These are phyloP conservation scores for Phlebiopsis flavidoalba DNA, from an alignment of 768 basidiomycete species.

Conservation along the genomic window DNA sequence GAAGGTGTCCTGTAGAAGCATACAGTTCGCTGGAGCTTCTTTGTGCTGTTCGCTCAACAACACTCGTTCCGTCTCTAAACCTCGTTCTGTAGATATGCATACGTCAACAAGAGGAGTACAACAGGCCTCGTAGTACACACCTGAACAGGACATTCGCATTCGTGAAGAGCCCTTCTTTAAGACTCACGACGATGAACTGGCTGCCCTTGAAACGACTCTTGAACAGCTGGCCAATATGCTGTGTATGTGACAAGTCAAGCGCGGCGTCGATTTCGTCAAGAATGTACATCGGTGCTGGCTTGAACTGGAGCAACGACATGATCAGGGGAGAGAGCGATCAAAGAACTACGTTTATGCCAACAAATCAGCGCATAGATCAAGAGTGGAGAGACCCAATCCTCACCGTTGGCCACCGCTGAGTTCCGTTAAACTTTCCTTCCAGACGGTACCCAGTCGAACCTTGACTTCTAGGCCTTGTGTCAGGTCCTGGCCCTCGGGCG, in stretches of 20 bases:
- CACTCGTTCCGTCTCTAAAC: constrained; percentile 90
- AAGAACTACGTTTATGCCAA: constrained; percentile 51
- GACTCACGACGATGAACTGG: constrained; percentile 95
- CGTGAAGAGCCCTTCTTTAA: constrained; percentile 96
- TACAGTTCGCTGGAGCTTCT: constrained; percentile 49
- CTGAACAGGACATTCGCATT: constrained; percentile 96
- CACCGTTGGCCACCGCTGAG: constrained; percentile 96
- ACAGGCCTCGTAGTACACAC: background rate
- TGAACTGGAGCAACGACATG: constrained; percentile 99
- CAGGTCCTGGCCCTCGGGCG: constrained; percentile 89
- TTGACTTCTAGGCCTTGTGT: constrained; percentile 97
- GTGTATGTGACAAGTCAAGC: constrained; percentile 91
- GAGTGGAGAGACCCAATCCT: constrained; percentile 8
- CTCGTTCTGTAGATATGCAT: constrained; percentile 40
- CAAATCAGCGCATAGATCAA: background rate
- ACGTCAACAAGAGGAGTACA: background rate
- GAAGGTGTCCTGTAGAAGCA: background rate
- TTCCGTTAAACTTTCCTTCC: constrained; percentile 98
- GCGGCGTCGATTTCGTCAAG: constrained; percentile 99
- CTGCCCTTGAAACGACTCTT: constrained; percentile 94
- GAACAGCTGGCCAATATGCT: constrained; percentile 98
- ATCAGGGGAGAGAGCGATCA: constrained; percentile 97
- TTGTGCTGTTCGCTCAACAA: constrained; percentile 78
- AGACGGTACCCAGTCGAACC: constrained; percentile 88
- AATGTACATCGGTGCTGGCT: constrained; percentile 99